Conservation (phyloP, 163 green algal species). For the Prototheca cutis region DNA sequence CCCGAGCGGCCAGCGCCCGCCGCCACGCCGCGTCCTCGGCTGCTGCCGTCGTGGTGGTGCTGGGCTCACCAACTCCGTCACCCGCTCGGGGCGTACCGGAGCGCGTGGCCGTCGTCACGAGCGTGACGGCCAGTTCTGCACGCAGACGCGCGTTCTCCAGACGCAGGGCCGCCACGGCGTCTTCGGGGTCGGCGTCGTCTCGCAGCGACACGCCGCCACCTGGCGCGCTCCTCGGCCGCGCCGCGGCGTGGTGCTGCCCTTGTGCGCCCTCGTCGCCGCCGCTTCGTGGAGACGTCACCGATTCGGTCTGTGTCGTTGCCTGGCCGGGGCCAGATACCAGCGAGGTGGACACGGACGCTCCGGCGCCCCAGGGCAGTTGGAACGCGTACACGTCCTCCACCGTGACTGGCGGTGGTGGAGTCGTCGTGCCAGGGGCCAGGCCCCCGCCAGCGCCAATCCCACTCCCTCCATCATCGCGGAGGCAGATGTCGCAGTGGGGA, state of each 20-base stretch:
- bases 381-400: constrained; percentile 1
- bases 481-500: constrained; percentile 54
- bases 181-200: not conserved
- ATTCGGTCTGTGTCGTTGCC: no score
- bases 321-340: no score
- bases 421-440: no score
- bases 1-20: constrained; percentile 39
- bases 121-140: constrained; percentile 36
- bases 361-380: no score
- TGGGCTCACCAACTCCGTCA: not conserved
- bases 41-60: not conserved
- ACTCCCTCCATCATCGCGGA: constrained; percentile 30
- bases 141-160: constrained; percentile 55
- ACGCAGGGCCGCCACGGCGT: not conserved
- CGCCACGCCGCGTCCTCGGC: no score
- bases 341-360: no score
- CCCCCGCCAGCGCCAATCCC: constrained; percentile 49
- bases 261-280: no score
- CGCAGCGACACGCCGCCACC: no score
- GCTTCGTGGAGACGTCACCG: no score
- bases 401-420: no score
- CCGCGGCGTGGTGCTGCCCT: no score
- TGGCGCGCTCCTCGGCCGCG: not conserved
- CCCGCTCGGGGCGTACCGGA: no score
- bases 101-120: not conserved